Evolutionary conservation across 2,329 filamentous ascomycete species (phyloP).

Genomic region (Fusarium tanahbumbuense): DNA sequence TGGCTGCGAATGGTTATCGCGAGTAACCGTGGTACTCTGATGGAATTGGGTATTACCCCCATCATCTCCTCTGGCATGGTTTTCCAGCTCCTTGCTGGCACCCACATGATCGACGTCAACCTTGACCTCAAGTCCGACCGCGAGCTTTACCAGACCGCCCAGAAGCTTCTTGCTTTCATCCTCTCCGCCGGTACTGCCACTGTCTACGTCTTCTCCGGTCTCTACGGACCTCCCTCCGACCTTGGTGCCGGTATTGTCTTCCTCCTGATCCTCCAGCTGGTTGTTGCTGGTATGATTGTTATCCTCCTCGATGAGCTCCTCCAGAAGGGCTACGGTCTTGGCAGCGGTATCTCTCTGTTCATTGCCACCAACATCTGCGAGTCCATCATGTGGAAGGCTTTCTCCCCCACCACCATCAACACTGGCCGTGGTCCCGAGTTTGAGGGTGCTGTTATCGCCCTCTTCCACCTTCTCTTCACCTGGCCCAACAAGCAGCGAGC

Average conservation of each 20-base stretch:
- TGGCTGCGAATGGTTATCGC: conserved; percentile 99
- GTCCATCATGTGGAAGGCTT: conserved; percentile 99
- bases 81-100: conserved; percentile 99
- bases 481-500: conserved; percentile 99
- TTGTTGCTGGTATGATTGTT: conserved; percentile 97
- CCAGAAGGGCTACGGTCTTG: conserved; percentile 98
- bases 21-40: conserved; percentile 95
- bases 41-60: conserved; percentile 97
- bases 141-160: conserved; percentile 99
- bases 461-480: conserved; percentile 97
- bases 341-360: conserved; percentile 98
- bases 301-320: conserved; percentile 99
- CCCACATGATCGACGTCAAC: conserved; percentile 99
- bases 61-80: conserved; percentile 99
- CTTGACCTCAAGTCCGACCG: conserved; percentile 99
- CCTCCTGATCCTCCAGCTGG: conserved; percentile 96
- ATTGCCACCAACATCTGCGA: conserved; percentile 99
- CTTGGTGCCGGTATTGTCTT: conserved; percentile 98
- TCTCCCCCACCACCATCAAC: conserved; percentile 99
- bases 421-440: conserved; percentile 99
- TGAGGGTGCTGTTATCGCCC: conserved; percentile 96
- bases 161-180: conserved; percentile 99
- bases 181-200: conserved; percentile 97
- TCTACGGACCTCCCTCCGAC: conserved; percentile 96
- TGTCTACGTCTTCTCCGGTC: conserved; percentile 97